Conservation (phyloP, 441 rosid genomes). For the Manihot esculenta region DNA sequence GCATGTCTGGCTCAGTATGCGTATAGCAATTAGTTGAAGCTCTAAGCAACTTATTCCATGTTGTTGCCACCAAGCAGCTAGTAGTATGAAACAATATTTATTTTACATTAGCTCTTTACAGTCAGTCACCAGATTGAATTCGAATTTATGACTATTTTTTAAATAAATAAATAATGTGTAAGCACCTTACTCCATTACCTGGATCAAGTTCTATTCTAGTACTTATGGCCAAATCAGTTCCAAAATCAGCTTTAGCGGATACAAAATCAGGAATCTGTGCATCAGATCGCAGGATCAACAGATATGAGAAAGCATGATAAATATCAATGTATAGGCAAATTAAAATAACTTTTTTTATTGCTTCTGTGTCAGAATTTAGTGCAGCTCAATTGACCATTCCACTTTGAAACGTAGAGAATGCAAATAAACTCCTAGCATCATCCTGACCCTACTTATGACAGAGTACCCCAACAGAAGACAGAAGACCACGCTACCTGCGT, state of each 20-base stretch:
- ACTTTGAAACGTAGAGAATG: background rate
- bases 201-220: constrained; percentile 75
- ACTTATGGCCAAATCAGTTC: constrained; percentile 75
- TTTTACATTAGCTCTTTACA: constrained; percentile 16
- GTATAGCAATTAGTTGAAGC: background rate
- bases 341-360: background rate
- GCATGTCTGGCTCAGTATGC: background rate
- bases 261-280: constrained; percentile 68
- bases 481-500: constrained; percentile 53
- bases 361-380: background rate
- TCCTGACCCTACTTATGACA: background rate
- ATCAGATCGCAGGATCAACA: background rate
- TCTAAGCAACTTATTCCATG: background rate
- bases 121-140: background rate
- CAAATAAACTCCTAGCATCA: background rate
- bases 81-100: constrained; percentile 16
- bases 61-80: background rate
- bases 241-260: constrained; percentile 69
- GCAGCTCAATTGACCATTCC: background rate
- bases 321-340: background rate
- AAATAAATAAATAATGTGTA: background rate
- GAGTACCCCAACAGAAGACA: background rate
- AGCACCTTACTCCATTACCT: constrained; percentile 37
- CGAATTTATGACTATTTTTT: background rate
- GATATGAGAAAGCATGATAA: background rate